Percentiles rank a stretch among this genome's conserved stretches.
These are phyloP conservation scores for Beauveria brongniartii DNA, from an alignment of 2,329 filamentous ascomycete genomes.

Conservation along the genomic window DNA sequence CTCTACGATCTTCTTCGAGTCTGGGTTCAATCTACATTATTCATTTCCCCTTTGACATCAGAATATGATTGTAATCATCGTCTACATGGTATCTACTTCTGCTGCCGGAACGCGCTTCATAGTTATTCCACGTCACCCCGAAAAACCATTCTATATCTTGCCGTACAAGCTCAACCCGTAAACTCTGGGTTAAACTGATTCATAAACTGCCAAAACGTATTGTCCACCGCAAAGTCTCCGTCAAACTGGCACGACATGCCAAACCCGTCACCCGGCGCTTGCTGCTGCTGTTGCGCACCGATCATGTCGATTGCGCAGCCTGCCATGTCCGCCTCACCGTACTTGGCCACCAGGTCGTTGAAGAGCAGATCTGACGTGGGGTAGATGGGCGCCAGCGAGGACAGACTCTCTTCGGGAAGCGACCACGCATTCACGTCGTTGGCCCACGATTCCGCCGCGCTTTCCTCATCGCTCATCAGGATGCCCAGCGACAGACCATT, in stretches of 20 bases:
- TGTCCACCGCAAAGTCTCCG: constrained; percentile 44
- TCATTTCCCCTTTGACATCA: not conserved
- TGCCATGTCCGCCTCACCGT: constrained; percentile 16
- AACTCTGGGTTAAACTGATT: constrained; percentile 25
- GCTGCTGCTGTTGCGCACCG: constrained; percentile 4
- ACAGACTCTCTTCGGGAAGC: constrained; percentile 27
- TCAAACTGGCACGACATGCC: constrained; percentile 39
- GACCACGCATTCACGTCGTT: constrained; percentile 9
- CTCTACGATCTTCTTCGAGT: not conserved
- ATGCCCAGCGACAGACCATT: constrained; percentile 2
- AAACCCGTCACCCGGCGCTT: constrained; percentile 12
- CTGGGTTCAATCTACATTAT: not conserved
- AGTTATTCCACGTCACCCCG: too few species aligned
- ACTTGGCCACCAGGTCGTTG: constrained; percentile 43
- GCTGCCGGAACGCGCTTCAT: not conserved
- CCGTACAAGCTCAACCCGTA: not conserved
- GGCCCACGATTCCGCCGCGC: not conserved
- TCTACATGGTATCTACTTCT: not conserved
- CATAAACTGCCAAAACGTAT: constrained; percentile 46
- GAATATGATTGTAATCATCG: not conserved
- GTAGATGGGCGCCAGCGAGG: constrained; percentile 45
- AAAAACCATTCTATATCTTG: too few species aligned
- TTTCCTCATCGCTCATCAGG: constrained; percentile 9
- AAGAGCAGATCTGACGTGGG: constrained; percentile 50
- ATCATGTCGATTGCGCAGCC: not conserved